phyloP scores from a whole-genome alignment of 371 early-diverging fungal species.

The Zopfochytrium polystomum region DNA sequence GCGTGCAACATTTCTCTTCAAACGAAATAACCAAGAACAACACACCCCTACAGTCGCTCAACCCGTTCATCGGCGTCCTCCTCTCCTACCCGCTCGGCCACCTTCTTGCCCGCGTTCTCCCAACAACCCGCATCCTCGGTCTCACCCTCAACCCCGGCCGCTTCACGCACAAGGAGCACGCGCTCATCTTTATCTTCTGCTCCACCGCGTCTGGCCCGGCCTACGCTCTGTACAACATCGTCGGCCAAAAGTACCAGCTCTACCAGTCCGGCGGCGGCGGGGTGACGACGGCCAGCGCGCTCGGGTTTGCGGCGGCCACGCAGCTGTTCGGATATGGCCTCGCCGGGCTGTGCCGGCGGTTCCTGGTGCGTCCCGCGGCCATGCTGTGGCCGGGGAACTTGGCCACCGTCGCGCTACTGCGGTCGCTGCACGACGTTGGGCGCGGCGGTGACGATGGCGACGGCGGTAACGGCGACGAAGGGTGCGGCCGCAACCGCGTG shows the following conservation, averaged over 20 bases:
- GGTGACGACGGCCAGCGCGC: background rate
- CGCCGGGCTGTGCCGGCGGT: slow-evolving; percentile 69
- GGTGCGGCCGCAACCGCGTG: too few relatives aligned
- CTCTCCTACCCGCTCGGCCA: slow-evolving; percentile 44
- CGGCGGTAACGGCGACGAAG: slow-evolving; percentile 5
- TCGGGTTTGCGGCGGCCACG: slow-evolving; percentile 55
- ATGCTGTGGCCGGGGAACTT: slow-evolving; percentile 81
- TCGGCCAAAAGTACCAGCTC: slow-evolving; percentile 9
- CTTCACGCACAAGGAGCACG: slow-evolving; percentile 22
- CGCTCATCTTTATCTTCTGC: slow-evolving; percentile 15
- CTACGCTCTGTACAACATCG: slow-evolving; percentile 13
- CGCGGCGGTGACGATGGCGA: background rate
- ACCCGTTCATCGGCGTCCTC: slow-evolving; percentile 24
- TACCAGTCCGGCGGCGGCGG: background rate
- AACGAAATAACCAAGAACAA: too few relatives aligned
- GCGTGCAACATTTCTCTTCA: too few relatives aligned
- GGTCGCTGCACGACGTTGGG: slow-evolving; percentile 59
- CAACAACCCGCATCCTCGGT: slow-evolving; percentile 10
- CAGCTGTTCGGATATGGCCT: slow-evolving; percentile 77
- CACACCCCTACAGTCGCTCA: slow-evolving; percentile 7
- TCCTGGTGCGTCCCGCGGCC: slow-evolving; percentile 68
- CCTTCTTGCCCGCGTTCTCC: slow-evolving; percentile 35
- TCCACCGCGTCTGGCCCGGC: slow-evolving; percentile 6
- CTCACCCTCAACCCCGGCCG: slow-evolving; percentile 11
- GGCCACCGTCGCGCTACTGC: slow-evolving; percentile 67